A percentile compares a stretch with the other conserved stretches of the same genome.
Evolutionary conservation across 441 rosid genomes (phyloP).

Genomic region (Geranium incanum): DNA sequence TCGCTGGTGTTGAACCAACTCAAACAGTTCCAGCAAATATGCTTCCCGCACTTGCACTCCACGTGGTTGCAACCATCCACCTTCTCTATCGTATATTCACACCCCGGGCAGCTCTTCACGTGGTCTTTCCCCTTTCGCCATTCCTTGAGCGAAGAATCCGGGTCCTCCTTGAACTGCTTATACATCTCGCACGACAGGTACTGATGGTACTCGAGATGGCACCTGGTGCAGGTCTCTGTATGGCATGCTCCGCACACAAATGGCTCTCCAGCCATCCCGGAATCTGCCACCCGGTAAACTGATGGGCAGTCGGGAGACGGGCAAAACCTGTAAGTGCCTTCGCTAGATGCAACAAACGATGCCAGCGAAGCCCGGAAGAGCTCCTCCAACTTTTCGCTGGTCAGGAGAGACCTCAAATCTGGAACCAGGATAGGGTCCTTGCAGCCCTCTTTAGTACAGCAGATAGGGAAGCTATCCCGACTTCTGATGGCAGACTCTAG

Average conservation of each 20-base stretch:
- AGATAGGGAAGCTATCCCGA: conserved; percentile 56
- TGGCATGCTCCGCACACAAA: conserved; percentile 76
- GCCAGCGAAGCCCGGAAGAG: conserved; percentile 70
- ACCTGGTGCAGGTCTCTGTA: conserved; percentile 64
- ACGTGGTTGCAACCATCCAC: conserved; percentile 78
- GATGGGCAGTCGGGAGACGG: conserved; percentile 90
- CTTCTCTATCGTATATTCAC: conserved; percentile 69
- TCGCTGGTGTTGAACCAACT: conserved; percentile 35
- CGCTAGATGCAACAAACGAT: conserved; percentile 55
- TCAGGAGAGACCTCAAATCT: conserved; percentile 54
- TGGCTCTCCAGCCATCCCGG: conserved; percentile 31
- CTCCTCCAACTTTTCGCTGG: conserved; percentile 63
- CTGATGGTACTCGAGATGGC: conserved; percentile 78
- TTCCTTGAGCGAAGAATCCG: conserved; percentile 64
- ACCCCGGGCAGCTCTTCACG: conserved; percentile 63
- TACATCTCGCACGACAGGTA: conserved; percentile 65
- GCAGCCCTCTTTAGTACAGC: conserved; percentile 52
- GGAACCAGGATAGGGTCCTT: conserved; percentile 39
- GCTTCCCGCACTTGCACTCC: conserved; percentile 68
- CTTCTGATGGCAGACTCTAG: conserved; percentile 64
- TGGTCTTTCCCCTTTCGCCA: conserved; percentile 67
- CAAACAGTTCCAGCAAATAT: conserved; percentile 78
- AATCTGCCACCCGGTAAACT: conserved; percentile 52
- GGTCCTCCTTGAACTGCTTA: conserved; percentile 63
- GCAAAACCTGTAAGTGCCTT: conserved; percentile 64